Evolutionary conservation across 768 basidiomycete species (phyloP).

Genomic region (Phlebiopsis gigantea): DNA sequence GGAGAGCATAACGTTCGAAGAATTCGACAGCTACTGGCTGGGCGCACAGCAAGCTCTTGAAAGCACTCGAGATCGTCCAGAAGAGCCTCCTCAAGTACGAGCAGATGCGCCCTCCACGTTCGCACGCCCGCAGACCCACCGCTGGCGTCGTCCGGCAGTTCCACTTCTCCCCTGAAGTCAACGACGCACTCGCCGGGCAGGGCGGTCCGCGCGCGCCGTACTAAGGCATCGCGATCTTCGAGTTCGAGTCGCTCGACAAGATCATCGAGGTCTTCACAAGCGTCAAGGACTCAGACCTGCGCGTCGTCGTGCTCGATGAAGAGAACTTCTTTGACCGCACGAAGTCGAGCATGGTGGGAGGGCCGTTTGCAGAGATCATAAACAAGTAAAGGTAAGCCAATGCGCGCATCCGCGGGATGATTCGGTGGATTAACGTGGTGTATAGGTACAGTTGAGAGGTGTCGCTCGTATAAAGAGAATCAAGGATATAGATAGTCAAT

Average conservation of each 20-base stretch:
- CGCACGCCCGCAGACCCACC: background rate
- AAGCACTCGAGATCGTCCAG: conserved; percentile 20
- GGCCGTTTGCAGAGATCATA: background rate
- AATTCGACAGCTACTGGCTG: conserved; percentile 17
- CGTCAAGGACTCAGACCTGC: conserved; percentile 13
- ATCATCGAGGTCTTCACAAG: conserved; percentile 8
- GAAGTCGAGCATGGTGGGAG: conserved; percentile 1
- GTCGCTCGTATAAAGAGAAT: background rate
- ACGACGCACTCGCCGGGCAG: conserved; percentile 7
- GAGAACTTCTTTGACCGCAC: conserved; percentile 6
- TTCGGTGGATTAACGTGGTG: background rate
- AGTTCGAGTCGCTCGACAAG: conserved; percentile 8
- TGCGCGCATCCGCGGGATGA: background rate
- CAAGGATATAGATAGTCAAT: background rate
- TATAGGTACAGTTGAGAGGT: background rate
- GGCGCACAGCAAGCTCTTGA: conserved; percentile 1
- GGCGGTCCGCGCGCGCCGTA: conserved; percentile 19
- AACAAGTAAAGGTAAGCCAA: background rate
- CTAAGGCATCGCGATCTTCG: conserved; percentile 23
- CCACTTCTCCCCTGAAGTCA: conserved; percentile 15
- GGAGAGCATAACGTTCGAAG: conserved; percentile 24
- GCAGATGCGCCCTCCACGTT: conserved; percentile 20
- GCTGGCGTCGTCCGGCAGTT: conserved; percentile 8
- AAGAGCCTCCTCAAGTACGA: conserved; percentile 31
- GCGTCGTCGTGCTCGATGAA: conserved; percentile 14